These are phyloP conservation scores for Euphorbia pulcherrima DNA, from an alignment of 345 rosid genomes.

Conservation along the genomic window DNA sequence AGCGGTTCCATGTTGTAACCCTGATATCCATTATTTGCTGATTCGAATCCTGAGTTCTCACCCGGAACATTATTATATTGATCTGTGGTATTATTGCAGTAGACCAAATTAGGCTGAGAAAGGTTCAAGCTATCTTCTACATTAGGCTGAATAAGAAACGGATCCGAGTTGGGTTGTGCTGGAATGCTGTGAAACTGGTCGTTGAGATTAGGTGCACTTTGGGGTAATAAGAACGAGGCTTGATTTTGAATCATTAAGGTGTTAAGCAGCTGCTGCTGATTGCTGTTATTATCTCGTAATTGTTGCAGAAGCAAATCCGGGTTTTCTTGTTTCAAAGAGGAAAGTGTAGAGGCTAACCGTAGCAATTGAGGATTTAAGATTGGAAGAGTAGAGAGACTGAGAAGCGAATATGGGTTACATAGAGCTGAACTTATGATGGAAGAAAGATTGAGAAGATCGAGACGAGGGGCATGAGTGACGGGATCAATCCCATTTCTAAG, in stretches of 20 bases:
- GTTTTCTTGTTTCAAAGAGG: constrained; percentile 48
- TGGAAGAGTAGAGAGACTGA: constrained; percentile 42
- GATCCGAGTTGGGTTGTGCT: constrained; percentile 18
- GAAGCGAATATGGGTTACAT: constrained; percentile 35
- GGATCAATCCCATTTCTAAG: constrained; percentile 86
- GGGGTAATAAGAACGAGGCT: constrained; percentile 12
- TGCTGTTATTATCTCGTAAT: constrained; percentile 35
- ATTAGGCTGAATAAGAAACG: constrained; percentile 20
- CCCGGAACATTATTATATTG: constrained; percentile 19
- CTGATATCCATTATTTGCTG: constrained; percentile 30
- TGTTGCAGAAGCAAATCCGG: constrained; percentile 32
- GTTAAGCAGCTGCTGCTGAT: no score
- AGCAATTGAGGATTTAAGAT: constrained; percentile 48
- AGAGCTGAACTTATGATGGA: constrained; percentile 51
- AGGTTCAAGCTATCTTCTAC: constrained; percentile 16
- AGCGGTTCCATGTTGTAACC: constrained; percentile 52
- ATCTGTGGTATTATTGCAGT: no score
- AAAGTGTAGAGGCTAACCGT: constrained; percentile 36
- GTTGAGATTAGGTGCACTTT: constrained; percentile 9
- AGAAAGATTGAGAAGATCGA: constrained; percentile 72
- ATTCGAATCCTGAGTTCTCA: constrained; percentile 33
- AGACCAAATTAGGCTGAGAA: constrained; percentile 23
- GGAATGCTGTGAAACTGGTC: constrained; percentile 6
- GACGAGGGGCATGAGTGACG: constrained; percentile 80
- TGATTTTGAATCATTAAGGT: no score